Evolutionary conservation across 2,329 filamentous ascomycete species (phyloP).

Genomic region (Hymenoscyphus fraxineus): DNA sequence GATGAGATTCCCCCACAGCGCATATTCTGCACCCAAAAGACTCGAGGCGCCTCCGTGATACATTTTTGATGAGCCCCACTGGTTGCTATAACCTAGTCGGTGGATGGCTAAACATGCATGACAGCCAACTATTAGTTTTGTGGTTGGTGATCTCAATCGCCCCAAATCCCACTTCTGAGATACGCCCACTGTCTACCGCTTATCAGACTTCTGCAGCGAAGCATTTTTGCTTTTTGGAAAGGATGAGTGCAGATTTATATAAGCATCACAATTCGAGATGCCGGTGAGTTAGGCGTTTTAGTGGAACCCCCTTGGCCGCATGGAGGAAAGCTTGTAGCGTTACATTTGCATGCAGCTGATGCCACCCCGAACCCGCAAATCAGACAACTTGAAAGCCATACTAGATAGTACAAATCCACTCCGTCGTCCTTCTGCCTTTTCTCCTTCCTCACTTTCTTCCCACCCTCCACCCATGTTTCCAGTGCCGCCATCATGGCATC

Average conservation of each 20-base stretch:
- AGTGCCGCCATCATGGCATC: conserved; percentile 18
- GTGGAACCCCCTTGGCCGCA: not conserved
- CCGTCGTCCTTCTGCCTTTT: not conserved
- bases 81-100: not conserved
- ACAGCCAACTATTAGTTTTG: not conserved
- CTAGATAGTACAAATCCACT: not conserved
- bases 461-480: not conserved
- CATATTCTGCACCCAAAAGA: not conserved
- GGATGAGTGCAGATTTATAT: not conserved
- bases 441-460: not conserved
- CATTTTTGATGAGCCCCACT: not conserved
- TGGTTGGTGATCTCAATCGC: not conserved
- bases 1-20: conserved; percentile 22
- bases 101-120: not conserved
- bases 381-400: not conserved
- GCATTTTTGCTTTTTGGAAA: not conserved
- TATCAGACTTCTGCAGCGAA: not conserved
- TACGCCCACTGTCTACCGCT: not conserved
- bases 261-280: not conserved
- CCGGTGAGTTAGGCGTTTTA: not conserved
- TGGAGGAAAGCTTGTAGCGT: not conserved
- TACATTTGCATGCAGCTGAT: not conserved
- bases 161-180: not conserved
- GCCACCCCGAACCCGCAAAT: conserved; percentile 4
- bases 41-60: not conserved